Evolutionary conservation across 768 basidiomycete genomes (phyloP), one percentile per base, ranked within the genome.

Genomic region (Tulasnella sp.): DNA sequence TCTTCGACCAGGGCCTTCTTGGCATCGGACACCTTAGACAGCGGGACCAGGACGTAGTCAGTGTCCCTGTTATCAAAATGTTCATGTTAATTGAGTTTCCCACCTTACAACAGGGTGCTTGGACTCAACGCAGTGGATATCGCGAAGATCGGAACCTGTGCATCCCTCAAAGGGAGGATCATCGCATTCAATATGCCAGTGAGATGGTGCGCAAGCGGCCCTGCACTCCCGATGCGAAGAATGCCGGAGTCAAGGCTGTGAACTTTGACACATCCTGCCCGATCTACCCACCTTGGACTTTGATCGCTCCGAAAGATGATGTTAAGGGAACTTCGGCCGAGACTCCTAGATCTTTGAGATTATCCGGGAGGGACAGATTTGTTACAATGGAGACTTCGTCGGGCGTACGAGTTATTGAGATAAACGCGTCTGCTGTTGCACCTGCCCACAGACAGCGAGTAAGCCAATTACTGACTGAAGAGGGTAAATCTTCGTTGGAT

Each of bases 361-460:
- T 19, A 1, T 22, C 15, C 8, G 46, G 30, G 3, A 49, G 31
- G 21, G 19, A 21, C 19, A 25, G 34, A 21, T 50, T 31, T 24
- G 34, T 49, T n/a, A 59, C 57, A 27, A 59, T 59, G 3, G 57
- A 59, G 49, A 59, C 31, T 29, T 59, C 57, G 15, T 59, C 46
- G 7, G n/a, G 19, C 4, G 57, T 59, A 4, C 57, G 45, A 42
- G 57, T 59, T 19, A 59, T 48, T 7, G 57, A 59, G 17, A 50
- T 22, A 30, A 59, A 59, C 11, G 41, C n/a, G 22, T 31, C 21
- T 22, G 41, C 21, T 10, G 54, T 22, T 15, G 54, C 21, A 46
- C n/a, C n/a, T 43, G 27, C 42, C 34, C 34, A 38, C 7, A 38
- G 34, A 38, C 15, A 5, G 5, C 34, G 34, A 7, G 34, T 38